Conservation (phyloP, 148 eudicot genomes). For the Silene uniflora region DNA sequence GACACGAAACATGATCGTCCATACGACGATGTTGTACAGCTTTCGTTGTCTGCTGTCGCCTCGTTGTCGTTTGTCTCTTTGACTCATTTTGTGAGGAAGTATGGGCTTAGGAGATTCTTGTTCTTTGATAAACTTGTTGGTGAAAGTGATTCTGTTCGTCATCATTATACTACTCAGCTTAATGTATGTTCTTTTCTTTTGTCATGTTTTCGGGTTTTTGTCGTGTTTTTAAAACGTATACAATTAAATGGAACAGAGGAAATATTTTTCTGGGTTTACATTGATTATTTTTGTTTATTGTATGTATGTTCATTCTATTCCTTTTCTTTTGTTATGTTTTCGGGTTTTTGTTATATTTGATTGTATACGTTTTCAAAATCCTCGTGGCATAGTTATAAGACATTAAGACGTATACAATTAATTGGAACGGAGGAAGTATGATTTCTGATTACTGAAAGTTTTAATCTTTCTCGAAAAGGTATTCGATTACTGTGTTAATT, state of each 20-base stretch:
- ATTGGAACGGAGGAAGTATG: too few species aligned
- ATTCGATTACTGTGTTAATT: neutral
- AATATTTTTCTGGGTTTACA: too few species aligned
- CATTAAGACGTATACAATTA: too few species aligned
- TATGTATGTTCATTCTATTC: too few species aligned
- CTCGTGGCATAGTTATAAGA: too few species aligned
- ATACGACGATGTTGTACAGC: conserved; percentile 61
- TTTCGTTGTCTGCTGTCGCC: conserved; percentile 62
- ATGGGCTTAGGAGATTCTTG: conserved; percentile 68
- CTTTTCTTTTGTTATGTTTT: neutral
- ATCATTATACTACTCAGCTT: conserved; percentile 62
- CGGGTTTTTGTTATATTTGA: neutral
- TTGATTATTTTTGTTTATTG: too few species aligned
- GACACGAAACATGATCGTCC: conserved; percentile 57
- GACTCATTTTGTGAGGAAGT: conserved; percentile 47
- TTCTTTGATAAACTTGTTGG: conserved; percentile 79
- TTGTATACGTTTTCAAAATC: neutral
- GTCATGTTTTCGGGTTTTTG: too few species aligned
- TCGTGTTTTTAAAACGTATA: too few species aligned
- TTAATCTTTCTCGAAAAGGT: neutral
- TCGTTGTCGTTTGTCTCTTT: conserved; percentile 64
- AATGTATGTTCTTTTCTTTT: conserved; percentile 46
- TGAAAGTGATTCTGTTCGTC: conserved; percentile 76
- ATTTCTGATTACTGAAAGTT: too few species aligned
- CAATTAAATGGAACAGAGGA: too few species aligned